Conservation (phyloP, 169 alveolate species). For the Eimeria acervulina region DNA sequence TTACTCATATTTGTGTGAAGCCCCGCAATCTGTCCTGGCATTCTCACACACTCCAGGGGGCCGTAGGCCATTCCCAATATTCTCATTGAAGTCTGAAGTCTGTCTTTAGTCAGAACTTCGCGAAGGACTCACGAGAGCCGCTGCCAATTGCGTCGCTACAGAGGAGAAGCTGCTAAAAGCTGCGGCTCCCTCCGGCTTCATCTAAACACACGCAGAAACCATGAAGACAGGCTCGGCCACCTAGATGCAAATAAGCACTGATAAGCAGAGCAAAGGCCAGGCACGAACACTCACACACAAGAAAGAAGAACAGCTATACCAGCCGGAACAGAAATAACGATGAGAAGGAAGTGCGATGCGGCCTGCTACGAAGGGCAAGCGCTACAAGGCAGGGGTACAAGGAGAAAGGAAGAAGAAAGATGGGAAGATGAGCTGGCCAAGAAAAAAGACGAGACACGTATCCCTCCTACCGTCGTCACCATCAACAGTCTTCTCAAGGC, state of each 20-base stretch:
- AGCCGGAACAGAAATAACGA: neutral
- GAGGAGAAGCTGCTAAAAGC: slow-evolving; percentile 6
- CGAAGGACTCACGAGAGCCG: slow-evolving; percentile 4
- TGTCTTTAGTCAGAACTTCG: neutral
- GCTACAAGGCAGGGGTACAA: neutral
- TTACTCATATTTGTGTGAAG: neutral
- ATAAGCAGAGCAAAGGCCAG: neutral
- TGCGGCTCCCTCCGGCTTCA: slow-evolving; percentile 1
- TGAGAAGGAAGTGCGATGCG: too few species aligned
- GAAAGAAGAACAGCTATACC: neutral
- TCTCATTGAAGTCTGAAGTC: neutral
- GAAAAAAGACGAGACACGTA: neutral
- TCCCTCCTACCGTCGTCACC: neutral
- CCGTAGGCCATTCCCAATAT: neutral
- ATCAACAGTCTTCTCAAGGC: neutral
- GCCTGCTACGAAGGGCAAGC: neutral
- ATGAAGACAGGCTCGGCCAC: neutral
- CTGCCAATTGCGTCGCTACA: neutral
- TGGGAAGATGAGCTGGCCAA: neutral
- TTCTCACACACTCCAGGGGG: neutral
- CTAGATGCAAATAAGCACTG: slow-evolving; percentile 3
- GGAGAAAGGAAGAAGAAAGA: neutral
- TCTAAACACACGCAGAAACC: neutral
- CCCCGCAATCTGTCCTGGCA: neutral
- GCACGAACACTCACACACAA: neutral